Conservation (phyloP, 2,329 filamentous ascomycete species). For the Ciborinia camelliae region DNA sequence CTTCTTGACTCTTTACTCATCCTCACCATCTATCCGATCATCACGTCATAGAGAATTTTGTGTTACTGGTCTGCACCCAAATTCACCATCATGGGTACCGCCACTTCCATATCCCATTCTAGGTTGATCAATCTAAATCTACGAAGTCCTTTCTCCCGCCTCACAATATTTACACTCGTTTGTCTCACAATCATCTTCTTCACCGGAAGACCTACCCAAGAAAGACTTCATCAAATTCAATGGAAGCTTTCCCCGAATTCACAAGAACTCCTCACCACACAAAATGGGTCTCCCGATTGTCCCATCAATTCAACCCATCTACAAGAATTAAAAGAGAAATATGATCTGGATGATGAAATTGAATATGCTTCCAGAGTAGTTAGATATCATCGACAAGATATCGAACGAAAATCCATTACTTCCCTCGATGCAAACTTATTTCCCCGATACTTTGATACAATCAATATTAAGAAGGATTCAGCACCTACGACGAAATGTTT, state of each 20-base stretch:
- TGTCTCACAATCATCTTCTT: slow-evolving; percentile 29
- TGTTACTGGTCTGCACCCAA: background rate
- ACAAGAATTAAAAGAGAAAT: slow-evolving; percentile 45
- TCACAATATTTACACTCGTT: slow-evolving; percentile 28
- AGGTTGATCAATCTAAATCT: slow-evolving; percentile 23
- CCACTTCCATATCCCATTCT: slow-evolving; percentile 10
- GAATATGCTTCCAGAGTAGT: slow-evolving; percentile 57
- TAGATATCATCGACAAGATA: slow-evolving; percentile 48
- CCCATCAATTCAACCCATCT: slow-evolving; percentile 48
- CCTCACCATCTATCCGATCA: background rate
- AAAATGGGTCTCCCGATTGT: slow-evolving; percentile 40
- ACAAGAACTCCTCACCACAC: slow-evolving; percentile 14
- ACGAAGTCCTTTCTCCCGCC: slow-evolving; percentile 28
- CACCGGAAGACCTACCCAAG: slow-evolving; percentile 19
- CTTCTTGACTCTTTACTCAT: background rate
- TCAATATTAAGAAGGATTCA: slow-evolving; percentile 46
- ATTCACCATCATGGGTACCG: slow-evolving; percentile 11
- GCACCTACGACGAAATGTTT: slow-evolving; percentile 45
- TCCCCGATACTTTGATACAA: slow-evolving; percentile 45
- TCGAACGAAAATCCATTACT: slow-evolving; percentile 51
- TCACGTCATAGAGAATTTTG: background rate
- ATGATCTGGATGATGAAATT: slow-evolving; percentile 48
- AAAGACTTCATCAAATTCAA: slow-evolving; percentile 22
- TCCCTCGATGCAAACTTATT: slow-evolving; percentile 48
- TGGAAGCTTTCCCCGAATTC: slow-evolving; percentile 17